phyloP scores from a whole-genome alignment of 352 stramenopile species.

The Phytophthora hybrid region DNA sequence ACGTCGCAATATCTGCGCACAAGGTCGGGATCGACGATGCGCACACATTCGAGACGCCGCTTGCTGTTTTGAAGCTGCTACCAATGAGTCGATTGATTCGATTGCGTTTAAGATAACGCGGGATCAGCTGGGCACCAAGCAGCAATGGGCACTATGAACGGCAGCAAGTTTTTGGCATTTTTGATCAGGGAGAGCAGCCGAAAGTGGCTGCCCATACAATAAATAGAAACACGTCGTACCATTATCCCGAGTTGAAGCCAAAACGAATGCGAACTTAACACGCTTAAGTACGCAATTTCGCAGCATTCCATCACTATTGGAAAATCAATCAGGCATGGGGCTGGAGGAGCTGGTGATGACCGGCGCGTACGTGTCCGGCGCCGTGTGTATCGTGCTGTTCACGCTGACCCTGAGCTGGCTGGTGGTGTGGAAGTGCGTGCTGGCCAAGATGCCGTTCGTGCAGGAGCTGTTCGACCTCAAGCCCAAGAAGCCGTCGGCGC shows the following conservation, averaged over 20 bases:
- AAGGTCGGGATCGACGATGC: slow-evolving; percentile 21
- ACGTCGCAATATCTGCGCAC: slow-evolving; percentile 17
- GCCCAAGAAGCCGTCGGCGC: slow-evolving; percentile 52
- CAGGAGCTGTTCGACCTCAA: slow-evolving; percentile 89
- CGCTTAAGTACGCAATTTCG: slow-evolving; percentile 33
- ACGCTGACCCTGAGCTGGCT: slow-evolving; percentile 80
- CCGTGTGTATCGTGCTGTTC: slow-evolving; percentile 85
- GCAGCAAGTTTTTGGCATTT: slow-evolving; percentile 26
- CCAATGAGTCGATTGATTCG: background rate
- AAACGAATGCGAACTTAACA: slow-evolving; percentile 28
- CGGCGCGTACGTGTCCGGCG: slow-evolving; percentile 74
- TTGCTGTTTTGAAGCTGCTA: slow-evolving; percentile 47
- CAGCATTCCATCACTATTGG: background rate
- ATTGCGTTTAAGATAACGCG: background rate
- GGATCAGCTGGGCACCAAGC: background rate
- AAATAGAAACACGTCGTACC: slow-evolving; percentile 38
- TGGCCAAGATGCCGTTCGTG: slow-evolving; percentile 86
- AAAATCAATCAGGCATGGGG: slow-evolving; percentile 29
- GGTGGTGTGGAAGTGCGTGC: slow-evolving; percentile 86
- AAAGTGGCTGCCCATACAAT: slow-evolving; percentile 24
- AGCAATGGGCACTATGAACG: slow-evolving; percentile 18
- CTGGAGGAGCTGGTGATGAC: slow-evolving; percentile 64
- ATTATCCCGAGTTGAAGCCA: slow-evolving; percentile 15
- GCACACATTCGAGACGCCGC: slow-evolving; percentile 41
- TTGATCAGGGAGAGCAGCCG: slow-evolving; percentile 9